Base-by-base conservation (phyloP, 2,329 filamentous ascomycete genomes). In the Ascochyta clinopodiicola region DNA sequence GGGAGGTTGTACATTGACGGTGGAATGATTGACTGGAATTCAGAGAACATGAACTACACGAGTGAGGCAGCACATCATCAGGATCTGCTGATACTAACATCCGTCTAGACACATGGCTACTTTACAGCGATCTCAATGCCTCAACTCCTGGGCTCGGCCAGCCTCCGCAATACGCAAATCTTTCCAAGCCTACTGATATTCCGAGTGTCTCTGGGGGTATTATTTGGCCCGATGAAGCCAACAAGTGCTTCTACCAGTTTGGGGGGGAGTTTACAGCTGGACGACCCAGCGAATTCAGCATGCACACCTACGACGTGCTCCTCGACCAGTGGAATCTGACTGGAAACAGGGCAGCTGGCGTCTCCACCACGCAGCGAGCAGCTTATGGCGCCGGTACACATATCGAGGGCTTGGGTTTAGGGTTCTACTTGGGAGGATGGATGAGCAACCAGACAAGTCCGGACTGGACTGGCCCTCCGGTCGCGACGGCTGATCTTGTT, bases 401-500 rank as follows among this genome's bases (percentile, higher is more conserved):
- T 2, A 78, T 86, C 9, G 78, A 85, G 4, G 78, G 80, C 34
- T 77, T 80, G 2, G 86, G 83, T 10, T 75, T 83, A 53, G 85
- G 82, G 1, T 89, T 83, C 64, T 86, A 87, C 66, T 83, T 85
- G 58, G 86, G 86, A 38, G 86, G 86, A 36, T 88, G 83, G 81
- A 75, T 84, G 53, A 86, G 81, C 61, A 84, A 84, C 59, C 70
- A 71, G 40, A 84, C 84, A 1, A 76, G 80, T 1, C 74, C 80
- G 0, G 78, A 78, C 8, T 88, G 84, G 84, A 70, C 68, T 15
- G 80, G 80, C 1, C 68, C 75, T 7, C 76, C 78, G 1, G 66
- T 81, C 29, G 82, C 82, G 12, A 82, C 81, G 1, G 79, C 78
- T 19, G 79, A 77, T n/a, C 66, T 88, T 39, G 69, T 88, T 21